Evolutionary conservation across 768 basidiomycete genomes (phyloP).

Genomic region (Lepiota brunneoincarnata): DNA sequence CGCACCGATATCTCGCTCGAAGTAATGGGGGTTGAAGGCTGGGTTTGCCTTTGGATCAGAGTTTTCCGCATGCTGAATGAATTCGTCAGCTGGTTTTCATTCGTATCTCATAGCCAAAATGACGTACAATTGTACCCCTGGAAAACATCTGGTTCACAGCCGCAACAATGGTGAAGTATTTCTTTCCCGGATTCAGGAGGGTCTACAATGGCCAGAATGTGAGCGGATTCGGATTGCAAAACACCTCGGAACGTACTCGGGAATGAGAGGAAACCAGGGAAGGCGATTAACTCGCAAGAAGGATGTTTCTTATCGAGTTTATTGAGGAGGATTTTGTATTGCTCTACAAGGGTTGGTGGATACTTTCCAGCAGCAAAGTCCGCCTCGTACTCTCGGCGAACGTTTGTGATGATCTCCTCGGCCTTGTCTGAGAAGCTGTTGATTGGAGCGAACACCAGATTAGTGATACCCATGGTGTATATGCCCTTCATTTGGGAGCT

Average conservation of each 20-base stretch:
- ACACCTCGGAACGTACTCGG: not conserved
- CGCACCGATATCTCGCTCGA: not conserved
- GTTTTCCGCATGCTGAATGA: not conserved
- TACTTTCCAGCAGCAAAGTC: constrained; percentile 19
- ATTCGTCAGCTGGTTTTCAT: not conserved
- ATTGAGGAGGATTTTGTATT: constrained; percentile 36
- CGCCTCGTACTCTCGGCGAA: constrained; percentile 23
- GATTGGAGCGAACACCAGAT: constrained; percentile 27
- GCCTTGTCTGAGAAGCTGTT: constrained; percentile 17
- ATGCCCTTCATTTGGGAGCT: constrained; percentile 24
- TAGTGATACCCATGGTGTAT: constrained; percentile 22
- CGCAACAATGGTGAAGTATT: constrained; percentile 8
- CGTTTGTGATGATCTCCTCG: constrained; percentile 15
- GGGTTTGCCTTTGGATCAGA: not conserved
- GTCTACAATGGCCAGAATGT: not conserved
- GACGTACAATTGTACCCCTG: constrained; percentile 11
- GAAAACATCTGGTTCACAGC: constrained; percentile 13
- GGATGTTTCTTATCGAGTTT: constrained; percentile 23
- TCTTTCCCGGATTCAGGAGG: constrained; percentile 10
- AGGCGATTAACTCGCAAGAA: constrained; percentile 23
- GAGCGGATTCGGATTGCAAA: not conserved
- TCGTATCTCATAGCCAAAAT: not conserved
- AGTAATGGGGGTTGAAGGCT: not conserved
- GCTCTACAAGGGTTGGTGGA: constrained; percentile 34
- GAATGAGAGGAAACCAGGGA: constrained; percentile 18